These are phyloP conservation scores for Magnusiomyces sp. DNA, from an alignment of 1,139 yeast species.

Conservation along the genomic window DNA sequence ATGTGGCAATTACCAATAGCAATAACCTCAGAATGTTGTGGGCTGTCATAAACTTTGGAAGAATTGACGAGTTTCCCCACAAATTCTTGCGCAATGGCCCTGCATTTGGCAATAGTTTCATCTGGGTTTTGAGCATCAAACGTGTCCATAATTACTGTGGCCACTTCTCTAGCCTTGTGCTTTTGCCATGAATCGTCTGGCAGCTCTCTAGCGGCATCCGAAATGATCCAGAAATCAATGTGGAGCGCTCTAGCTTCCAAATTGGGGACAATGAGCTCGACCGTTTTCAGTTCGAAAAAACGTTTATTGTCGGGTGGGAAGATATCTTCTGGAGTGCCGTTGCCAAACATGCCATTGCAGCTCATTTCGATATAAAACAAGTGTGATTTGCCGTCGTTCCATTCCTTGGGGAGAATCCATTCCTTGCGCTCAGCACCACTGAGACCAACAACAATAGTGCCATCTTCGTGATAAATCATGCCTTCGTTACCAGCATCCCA, in stretches of 20 bases:
- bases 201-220: constrained; percentile 87
- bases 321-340: constrained; percentile 49
- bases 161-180: constrained; percentile 68
- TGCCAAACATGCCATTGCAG: constrained; percentile 93
- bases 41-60: constrained; percentile 46
- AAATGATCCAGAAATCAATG: constrained; percentile 79
- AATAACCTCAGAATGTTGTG: constrained; percentile 38
- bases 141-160: constrained; percentile 71
- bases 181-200: constrained; percentile 72
- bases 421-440: constrained; percentile 83
- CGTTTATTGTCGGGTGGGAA: constrained; percentile 63
- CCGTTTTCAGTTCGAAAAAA: constrained; percentile 54
- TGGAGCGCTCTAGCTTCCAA: constrained; percentile 67
- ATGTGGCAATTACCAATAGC: constrained; percentile 95
- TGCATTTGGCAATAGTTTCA: constrained; percentile 47
- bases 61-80: constrained; percentile 61
- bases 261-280: constrained; percentile 78
- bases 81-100: constrained; percentile 55
- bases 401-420: constrained; percentile 54
- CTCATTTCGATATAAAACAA: constrained; percentile 77
- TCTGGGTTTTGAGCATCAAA: constrained; percentile 52
- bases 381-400: constrained; percentile 40
- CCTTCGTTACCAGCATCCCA: constrained; percentile 92
- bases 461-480: constrained; percentile 57
- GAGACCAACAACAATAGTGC: constrained; percentile 70